Base-by-base conservation (phyloP, 2,329 filamentous ascomycete genomes). In the Pleurostoma richardsiae region DNA sequence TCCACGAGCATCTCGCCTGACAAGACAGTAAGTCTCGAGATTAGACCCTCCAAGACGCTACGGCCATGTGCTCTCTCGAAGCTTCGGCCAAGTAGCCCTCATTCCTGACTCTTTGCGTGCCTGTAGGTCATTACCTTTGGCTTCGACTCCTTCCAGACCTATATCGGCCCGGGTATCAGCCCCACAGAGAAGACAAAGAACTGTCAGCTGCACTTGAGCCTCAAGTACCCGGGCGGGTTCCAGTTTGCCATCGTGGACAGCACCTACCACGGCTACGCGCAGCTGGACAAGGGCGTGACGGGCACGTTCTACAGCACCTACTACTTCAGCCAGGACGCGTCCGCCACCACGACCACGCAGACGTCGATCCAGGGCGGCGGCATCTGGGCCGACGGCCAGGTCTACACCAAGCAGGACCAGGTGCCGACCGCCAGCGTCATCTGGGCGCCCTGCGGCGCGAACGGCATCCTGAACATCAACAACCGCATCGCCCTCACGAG, bases 231-330 rank as follows among this genome's bases (percentile, higher is more conserved):
- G 10, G 67, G 68, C 38, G 70, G 70, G 49, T 73, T 72, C 62
- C 70, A 73, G 57, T 73, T 68, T 59, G 59, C 70, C 41, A 61
- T 73, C 26, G 65, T 73, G 39, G 68, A 72, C 54, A 69, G 66
- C 51, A 73, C 70, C n/a, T 73, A 73, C 62, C 70, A 73, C 63
- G 70, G 70, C 49, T 73, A 69, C 49, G 70, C 70, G 2, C 69
- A 70, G 58, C 66, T 73, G n/a, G 70, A 73, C 43, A 45, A 54
- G 44, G 69, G 69, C 38, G 64, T 73, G 43, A 71, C 67, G 5
- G 70, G 70, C 29, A 67, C 62, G 43, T 72, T 73, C 59, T 68
- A 65, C 55, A 71, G 67, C 56, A 72, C 70, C 40, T 73, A 73
- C 61, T 73, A 69, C 62, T 73, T 73, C 62, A 68, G 63, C 39